These are phyloP conservation scores for Effrenium voratum DNA, from an alignment of 73 alveolate species.

Conservation along the genomic window DNA sequence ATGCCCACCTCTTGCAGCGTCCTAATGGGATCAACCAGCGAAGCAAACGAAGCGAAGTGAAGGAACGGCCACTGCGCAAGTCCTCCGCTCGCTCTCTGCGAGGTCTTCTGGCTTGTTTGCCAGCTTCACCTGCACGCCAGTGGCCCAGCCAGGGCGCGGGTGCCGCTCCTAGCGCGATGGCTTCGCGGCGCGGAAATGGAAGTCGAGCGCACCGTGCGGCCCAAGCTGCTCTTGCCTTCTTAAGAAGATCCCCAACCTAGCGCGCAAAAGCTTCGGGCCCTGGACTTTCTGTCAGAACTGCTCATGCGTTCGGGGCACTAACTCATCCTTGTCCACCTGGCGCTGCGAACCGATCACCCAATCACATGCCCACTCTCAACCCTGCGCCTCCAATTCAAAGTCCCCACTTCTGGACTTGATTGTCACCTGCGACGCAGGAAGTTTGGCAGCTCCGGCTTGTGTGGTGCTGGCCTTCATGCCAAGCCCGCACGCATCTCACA, in stretches of 20 bases:
- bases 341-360: too few species aligned
- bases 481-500: too few species aligned
- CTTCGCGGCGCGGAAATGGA: background rate
- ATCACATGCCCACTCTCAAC: too few species aligned
- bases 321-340: too few species aligned
- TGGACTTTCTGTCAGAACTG: too few species aligned
- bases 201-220: background rate
- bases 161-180: background rate
- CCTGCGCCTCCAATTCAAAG: constrained; percentile 20
- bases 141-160: constrained; percentile 37
- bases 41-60: too few species aligned
- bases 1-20: constrained; percentile 16
- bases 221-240: background rate
- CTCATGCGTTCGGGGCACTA: too few species aligned
- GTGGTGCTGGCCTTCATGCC: too few species aligned
- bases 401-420: background rate
- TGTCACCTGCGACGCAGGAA: background rate
- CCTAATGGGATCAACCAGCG: background rate
- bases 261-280: too few species aligned
- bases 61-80: background rate
- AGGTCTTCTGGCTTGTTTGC: constrained; percentile 6
- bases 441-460: too few species aligned
- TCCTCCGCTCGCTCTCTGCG: constrained; percentile 23
- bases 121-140: constrained; percentile 16
- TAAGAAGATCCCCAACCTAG: constrained; percentile 15